Evolutionary conservation across 371 early-diverging fungal species (phyloP), one percentile per base, ranked within the genome.

Genomic region (Mortierella polycephala): DNA sequence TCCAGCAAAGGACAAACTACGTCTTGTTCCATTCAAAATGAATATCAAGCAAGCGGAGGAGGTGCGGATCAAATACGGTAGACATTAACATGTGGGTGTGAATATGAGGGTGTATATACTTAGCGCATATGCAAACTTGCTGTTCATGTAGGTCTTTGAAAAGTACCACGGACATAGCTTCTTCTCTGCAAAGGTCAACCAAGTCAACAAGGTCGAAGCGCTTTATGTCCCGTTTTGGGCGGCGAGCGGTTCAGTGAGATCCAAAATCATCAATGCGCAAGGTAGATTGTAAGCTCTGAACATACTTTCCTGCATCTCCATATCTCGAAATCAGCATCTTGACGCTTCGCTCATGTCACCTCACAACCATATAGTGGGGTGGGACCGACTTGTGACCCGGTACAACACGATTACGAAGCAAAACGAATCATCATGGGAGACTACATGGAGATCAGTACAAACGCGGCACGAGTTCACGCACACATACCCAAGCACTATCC

Each of bases 191-290:
- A 85, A 84, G 12, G 51, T 84, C 23, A 77, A 71, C 14, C 70
- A 77, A 14, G 81, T 83, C 3, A 79, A 84, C 10, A 81, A 85
- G n/a, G 84, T 87, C 18, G 85, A 87, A 57, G 85, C 88, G 62
- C 71, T 81, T 7, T 89, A 85, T 63, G 66, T 89, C 20, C 89
- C 89, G 0, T 89, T 88, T 58, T 89, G 89, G 89, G 85, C 86
- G 1, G 85, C 86, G 4, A 85, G 87, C 50, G 86, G 85, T 20
- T 82, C 82, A 40, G 85, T 89, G 16, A 76, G 74, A 40, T 79
- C 86, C 14, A 75, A 82, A 18, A 81, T 89, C 23, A 83, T 84
- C 49, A 87, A 87, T 66, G 89, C 88, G 5, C 88, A 89, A 83
- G 85, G 80, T 79, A 67, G 37, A 39, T 20, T 10, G 16, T 13